Conservation (phyloP, 2,329 filamentous ascomycete genomes). For the Calonectria henricotiae region DNA sequence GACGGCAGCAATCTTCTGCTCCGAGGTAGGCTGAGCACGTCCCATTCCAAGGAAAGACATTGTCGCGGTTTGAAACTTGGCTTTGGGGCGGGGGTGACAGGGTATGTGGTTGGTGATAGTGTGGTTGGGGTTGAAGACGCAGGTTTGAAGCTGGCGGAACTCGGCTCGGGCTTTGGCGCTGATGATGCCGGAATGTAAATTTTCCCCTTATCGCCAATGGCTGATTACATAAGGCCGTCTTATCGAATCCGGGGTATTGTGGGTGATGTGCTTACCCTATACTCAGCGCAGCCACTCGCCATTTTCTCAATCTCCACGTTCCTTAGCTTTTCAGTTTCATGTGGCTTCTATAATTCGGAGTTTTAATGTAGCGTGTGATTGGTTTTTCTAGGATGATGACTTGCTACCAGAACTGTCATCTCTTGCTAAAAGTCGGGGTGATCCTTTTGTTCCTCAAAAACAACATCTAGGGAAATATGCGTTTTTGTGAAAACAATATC, state of each 20-base stretch:
- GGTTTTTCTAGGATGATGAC: too few relatives aligned
- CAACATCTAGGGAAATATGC: too few relatives aligned
- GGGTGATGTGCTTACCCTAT: slow-evolving; percentile 43
- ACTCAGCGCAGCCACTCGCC: neutral
- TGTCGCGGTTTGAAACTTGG: slow-evolving; percentile 47
- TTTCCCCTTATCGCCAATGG: slow-evolving; percentile 48
- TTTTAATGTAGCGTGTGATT: too few relatives aligned
- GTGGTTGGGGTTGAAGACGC: slow-evolving; percentile 31
- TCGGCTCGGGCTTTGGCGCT: slow-evolving; percentile 24
- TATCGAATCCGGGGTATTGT: slow-evolving; percentile 8
- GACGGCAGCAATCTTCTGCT: slow-evolving; percentile 96
- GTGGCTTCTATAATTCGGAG: too few relatives aligned
- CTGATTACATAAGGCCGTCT: slow-evolving; percentile 50
- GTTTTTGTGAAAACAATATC: too few relatives aligned
- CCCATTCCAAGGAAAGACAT: slow-evolving; percentile 69
- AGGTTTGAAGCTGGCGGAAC: slow-evolving; percentile 37
- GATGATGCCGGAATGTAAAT: slow-evolving; percentile 45
- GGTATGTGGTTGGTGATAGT: slow-evolving; percentile 24
- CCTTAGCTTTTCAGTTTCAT: too few relatives aligned
- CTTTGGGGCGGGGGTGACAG: neutral
- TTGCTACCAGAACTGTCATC: too few relatives aligned
- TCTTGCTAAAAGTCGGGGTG: too few relatives aligned
- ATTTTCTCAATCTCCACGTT: too few relatives aligned
- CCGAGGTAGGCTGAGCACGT: slow-evolving; percentile 88
- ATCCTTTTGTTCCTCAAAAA: too few relatives aligned